A percentile compares a stretch with the other conserved stretches of the same genome.
These are phyloP conservation scores for Penicillium occitanis DNA, from an alignment of 2,329 filamentous ascomycete species.

Conservation along the genomic window DNA sequence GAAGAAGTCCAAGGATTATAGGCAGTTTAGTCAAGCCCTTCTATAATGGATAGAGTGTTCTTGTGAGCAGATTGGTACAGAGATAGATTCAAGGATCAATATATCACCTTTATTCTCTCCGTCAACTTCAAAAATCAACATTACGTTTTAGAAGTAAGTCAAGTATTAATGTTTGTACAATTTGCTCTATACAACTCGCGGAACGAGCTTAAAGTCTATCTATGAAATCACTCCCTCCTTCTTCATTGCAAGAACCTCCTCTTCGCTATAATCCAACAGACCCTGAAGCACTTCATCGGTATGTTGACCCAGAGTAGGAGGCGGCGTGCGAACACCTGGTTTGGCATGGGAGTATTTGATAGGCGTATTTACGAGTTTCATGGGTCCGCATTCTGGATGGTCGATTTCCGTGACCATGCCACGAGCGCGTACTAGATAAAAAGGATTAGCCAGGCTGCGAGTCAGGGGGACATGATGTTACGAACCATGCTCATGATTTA, in stretches of 20 bases:
- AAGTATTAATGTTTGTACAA: not conserved
- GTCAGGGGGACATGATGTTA: slow-evolving; percentile 14
- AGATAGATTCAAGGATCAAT: too few species aligned
- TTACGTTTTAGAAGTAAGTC: not conserved
- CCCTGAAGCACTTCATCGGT: slow-evolving; percentile 72
- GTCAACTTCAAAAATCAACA: not conserved
- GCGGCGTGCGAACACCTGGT: slow-evolving; percentile 72
- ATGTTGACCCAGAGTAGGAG: slow-evolving; percentile 84
- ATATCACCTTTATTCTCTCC: too few species aligned
- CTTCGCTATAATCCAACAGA: slow-evolving; percentile 60
- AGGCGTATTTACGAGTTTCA: slow-evolving; percentile 90
- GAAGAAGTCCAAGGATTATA: too few species aligned
- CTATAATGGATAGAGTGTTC: not conserved
- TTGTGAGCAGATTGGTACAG: too few species aligned
- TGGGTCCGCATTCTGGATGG: slow-evolving; percentile 76
- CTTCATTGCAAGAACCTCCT: slow-evolving; percentile 63
- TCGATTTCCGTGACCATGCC: slow-evolving; percentile 88
- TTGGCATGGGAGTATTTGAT: slow-evolving; percentile 87
- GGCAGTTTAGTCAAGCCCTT: not conserved
- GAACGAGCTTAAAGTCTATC: not conserved
- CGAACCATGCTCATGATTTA: slow-evolving; percentile 80
- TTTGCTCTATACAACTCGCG: not conserved
- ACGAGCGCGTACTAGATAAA: slow-evolving; percentile 61
- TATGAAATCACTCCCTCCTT: slow-evolving; percentile 65
- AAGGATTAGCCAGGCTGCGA: not conserved